Base-by-base conservation (phyloP, 2,329 filamentous ascomycete species). In the Pseudopyrenochaeta lycopersici region DNA sequence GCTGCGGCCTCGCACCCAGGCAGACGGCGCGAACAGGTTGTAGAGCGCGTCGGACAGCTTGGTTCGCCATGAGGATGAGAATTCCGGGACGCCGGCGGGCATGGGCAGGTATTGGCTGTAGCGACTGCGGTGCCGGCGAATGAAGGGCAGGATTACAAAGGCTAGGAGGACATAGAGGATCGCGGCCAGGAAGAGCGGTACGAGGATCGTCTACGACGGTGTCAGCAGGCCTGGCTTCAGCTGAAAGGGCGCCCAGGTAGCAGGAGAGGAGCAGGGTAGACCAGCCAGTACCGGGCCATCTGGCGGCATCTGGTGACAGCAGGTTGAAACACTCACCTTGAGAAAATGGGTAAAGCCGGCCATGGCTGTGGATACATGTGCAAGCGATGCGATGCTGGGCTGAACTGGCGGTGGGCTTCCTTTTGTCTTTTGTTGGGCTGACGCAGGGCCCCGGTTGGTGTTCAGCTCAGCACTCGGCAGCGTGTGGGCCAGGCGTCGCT, bases 71-170 rank as follows among this genome's bases (percentile, higher is more conserved):
- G 60, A 60, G 7, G 60, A 32, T 9, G 66, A 56, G 46, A 62
- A 53, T 2, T 48, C 35, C 38, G 64, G 31, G 18, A 66, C 49
- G 41, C 41, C 33, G 51, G 67, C 48, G 33, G 76, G 68, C 35
- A 80, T 70, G 62, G 80, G 80, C 2, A 77, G 72, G 60, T 78
- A 77, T 49, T 80, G 76, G 52, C 66, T 70, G 70, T 81, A 81
- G 64, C 76, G 75, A 52, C 67, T 71, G 62, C 77, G 73, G 60
- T 81, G 76, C 46, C 72, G 75, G 64, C 77, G 77, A 43, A 78
- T 64, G 42, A 81, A 72, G 40, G 80, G 80, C 20, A 81, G 60
- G 58, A 81, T 50, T 55, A 76, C 44, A 62, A 76, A 70, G 58
- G 74, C 74, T 50, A 78, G 64, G 52, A 77, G 54, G 64, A 73